phyloP scores from a whole-genome alignment of 306 rosid genomes.

The Quercus variabilis region DNA sequence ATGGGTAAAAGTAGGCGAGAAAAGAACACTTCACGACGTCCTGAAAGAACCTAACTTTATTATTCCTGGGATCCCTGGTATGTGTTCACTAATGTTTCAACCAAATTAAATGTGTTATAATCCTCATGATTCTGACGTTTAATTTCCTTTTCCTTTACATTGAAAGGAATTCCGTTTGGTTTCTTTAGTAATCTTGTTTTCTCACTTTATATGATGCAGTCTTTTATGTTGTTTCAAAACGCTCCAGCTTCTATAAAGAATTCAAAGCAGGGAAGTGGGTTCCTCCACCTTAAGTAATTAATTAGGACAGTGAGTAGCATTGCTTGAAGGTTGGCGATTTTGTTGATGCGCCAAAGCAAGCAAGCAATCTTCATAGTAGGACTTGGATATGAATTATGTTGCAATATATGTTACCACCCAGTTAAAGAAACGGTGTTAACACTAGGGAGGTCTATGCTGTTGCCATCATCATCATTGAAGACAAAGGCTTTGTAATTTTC shows the following conservation, averaged over 20 bases:
- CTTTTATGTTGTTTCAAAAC: constrained; percentile 74
- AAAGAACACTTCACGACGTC: constrained; percentile 53
- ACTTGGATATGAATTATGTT: constrained; percentile 4
- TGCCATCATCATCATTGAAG: not conserved
- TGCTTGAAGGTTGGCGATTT: not conserved
- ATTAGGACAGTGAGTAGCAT: constrained; percentile 16
- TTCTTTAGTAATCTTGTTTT: not conserved
- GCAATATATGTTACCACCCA: not conserved
- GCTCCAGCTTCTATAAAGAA: constrained; percentile 64
- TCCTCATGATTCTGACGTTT: not conserved
- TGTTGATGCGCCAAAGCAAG: not conserved
- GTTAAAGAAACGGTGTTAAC: not conserved
- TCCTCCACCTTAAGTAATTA: constrained; percentile 48
- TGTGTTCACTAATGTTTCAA: not conserved
- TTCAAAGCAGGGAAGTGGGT: constrained; percentile 87
- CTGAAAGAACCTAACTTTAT: constrained; percentile 54
- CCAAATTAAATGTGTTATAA: not conserved
- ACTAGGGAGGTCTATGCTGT: not conserved
- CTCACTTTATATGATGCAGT: constrained; percentile 43
- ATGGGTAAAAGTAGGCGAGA: constrained; percentile 84
- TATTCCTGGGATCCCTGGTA: constrained; percentile 87
- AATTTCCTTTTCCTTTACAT: not conserved
- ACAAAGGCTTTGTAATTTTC: not conserved
- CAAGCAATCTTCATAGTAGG: not conserved
- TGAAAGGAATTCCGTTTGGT: not conserved